Percentiles rank a stretch among this genome's conserved stretches.
phyloP scores from a whole-genome alignment of 768 basidiomycete genomes.

The Macrolepiota fuliginosa region DNA sequence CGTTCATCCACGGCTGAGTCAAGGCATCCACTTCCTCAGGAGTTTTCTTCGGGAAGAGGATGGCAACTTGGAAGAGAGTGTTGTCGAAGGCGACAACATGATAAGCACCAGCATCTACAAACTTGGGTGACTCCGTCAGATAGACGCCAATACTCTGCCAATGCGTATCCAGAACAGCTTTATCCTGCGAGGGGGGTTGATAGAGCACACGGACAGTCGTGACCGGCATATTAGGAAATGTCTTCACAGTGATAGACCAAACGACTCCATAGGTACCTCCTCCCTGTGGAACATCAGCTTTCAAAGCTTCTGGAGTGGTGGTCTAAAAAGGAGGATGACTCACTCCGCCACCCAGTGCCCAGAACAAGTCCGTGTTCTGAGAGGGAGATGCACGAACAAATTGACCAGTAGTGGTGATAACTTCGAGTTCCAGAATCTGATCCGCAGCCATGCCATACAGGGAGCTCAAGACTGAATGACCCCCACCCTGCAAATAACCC shows the following conservation, averaged over 20 bases:
- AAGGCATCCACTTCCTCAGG: not conserved
- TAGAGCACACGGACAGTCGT: conserved; percentile 14
- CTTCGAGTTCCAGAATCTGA: conserved; percentile 30
- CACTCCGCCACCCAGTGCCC: conserved; percentile 42
- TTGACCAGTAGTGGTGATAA: conserved; percentile 40
- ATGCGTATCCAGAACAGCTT: conserved; percentile 6
- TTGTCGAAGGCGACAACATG: conserved; percentile 14
- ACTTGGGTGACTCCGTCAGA: conserved; percentile 14
- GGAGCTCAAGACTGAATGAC: conserved; percentile 24
- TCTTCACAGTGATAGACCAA: conserved; percentile 17
- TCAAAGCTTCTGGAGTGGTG: not conserved
- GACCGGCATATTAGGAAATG: conserved; percentile 16
- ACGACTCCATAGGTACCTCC: conserved; percentile 12
- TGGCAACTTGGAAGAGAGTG: conserved; percentile 14
- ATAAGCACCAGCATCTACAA: conserved; percentile 14
- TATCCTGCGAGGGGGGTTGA: conserved; percentile 7
- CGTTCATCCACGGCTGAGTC: conserved; percentile 6
- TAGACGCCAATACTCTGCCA: conserved; percentile 15
- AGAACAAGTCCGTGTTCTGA: conserved; percentile 44
- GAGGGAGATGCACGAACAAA: conserved; percentile 33
- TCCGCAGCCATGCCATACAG: conserved; percentile 26
- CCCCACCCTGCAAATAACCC: conserved; percentile 40
- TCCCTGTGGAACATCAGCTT: not conserved
- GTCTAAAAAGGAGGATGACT: conserved; percentile 14
- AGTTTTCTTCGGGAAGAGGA: conserved; percentile 16